Evolutionary conservation across 352 stramenopile genomes (phyloP), one percentile per base, ranked within the genome.

Genomic region (Globisporangium canariense): DNA sequence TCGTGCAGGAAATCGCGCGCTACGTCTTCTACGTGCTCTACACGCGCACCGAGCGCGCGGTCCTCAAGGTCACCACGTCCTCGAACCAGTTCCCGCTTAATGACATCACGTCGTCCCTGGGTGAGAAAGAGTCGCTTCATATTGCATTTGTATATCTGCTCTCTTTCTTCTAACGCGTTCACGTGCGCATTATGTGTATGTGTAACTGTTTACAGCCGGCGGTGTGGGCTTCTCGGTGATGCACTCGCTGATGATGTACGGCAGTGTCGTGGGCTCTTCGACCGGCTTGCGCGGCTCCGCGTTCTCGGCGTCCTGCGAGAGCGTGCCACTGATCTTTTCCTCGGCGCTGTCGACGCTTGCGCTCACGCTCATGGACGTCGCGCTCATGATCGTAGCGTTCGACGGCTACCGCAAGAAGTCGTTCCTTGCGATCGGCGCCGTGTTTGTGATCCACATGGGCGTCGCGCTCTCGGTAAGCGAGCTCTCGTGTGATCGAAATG

Each of bases 161-260:
- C 51, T 11, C 10, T 60, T 0, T 58, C n/a, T n/a, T 20, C 40
- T 57, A 57, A 52, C 40, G 25, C 11, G 0, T 43, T 22, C 40
- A 14, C n/a, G 1, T 11, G 16, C 49, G 46, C n/a, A 4, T 2
- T 62, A 6, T 38, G 2, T 46, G 30, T 63, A 7, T 55, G 9
- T 56, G 10, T 58, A 28, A 28, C 25, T 28, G 34, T 67, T 0
- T 66, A n/a, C 69, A 88, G 86, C 86, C 14, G 83, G 79, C 32
- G 86, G 86, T 50, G 84, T 95, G 14, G 86, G 86, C 46, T 95
- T 91, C 67, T 75, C 81, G 16, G 40, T 93, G 61, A 95, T 95
- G 86, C 86, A 92, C 67, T 73, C 84, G 56, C 68, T 93, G 43
- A 88, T 95, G 70, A 89, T 95, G 78, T 95, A 91, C 58, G 87